Conservation (phyloP, 179 eudicot species). For the Amaranthus tricolor region DNA sequence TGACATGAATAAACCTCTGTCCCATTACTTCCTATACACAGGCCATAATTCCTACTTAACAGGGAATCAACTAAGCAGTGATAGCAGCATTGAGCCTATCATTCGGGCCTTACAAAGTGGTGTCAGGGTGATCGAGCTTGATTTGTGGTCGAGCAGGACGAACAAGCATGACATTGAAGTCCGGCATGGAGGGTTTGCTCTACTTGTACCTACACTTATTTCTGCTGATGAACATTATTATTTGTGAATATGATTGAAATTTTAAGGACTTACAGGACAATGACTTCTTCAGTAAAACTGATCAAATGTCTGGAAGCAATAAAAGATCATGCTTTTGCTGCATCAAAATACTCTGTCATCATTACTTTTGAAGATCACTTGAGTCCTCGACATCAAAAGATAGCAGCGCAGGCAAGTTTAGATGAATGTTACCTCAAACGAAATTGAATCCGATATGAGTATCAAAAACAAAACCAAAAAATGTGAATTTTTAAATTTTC, state of each 20-base stretch:
- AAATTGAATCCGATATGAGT: too few species aligned
- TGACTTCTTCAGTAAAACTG: conserved; percentile 65
- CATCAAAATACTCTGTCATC: conserved; percentile 73
- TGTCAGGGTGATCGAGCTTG: conserved; percentile 82
- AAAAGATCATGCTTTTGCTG: conserved; percentile 63
- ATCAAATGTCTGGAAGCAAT: conserved; percentile 69
- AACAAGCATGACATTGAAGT: conserved; percentile 46
- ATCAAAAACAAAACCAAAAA: too few species aligned
- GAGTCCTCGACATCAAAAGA: conserved; percentile 53
- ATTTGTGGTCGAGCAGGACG: conserved; percentile 67
- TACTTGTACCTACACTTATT: neutral
- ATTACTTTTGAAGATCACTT: conserved; percentile 87
- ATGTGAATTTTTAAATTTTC: too few species aligned
- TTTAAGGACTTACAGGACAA: conserved; percentile 45
- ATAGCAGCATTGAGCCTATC: conserved; percentile 67
- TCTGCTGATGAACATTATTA: too few species aligned
- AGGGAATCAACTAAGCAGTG: conserved; percentile 78
- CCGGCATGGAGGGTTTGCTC: conserved; percentile 75
- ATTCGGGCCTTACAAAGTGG: conserved; percentile 59
- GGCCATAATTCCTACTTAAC: conserved; percentile 93
- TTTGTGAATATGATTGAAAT: conserved; percentile 8
- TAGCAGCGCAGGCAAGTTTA: conserved; percentile 65
- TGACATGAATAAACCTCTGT: conserved; percentile 76
- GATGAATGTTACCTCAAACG: too few species aligned
- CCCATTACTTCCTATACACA: conserved; percentile 72